phyloP scores from a whole-genome alignment of 768 basidiomycete species.

The Phanerochaete carnosa region DNA sequence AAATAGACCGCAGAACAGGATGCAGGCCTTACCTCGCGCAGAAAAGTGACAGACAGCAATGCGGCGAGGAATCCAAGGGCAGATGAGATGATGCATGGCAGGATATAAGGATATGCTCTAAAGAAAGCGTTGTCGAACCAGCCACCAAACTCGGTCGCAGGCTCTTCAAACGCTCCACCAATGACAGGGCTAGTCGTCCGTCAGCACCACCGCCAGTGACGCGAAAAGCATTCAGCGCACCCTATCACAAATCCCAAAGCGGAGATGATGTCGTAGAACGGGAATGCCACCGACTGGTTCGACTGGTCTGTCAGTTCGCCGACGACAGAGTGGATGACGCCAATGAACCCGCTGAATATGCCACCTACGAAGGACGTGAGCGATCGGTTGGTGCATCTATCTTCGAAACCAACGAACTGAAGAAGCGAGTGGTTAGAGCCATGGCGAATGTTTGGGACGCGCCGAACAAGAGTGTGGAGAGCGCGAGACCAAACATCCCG shows the following conservation, averaged over 20 bases:
- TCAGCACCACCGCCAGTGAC: neutral
- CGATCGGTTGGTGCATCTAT: neutral
- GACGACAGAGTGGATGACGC: conserved; percentile 39
- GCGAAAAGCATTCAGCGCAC: conserved; percentile 29
- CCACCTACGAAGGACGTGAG: conserved; percentile 14
- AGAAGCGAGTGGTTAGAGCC: conserved; percentile 44
- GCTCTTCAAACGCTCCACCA: conserved; percentile 58
- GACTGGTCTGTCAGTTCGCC: conserved; percentile 53
- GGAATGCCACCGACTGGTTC: conserved; percentile 57
- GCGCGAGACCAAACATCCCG: conserved; percentile 45
- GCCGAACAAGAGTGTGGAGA: conserved; percentile 53
- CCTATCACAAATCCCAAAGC: conserved; percentile 57
- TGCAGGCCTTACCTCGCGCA: conserved; percentile 50
- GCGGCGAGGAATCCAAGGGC: conserved; percentile 38
- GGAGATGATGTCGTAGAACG: conserved; percentile 56
- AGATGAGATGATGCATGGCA: conserved; percentile 52
- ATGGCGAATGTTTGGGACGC: conserved; percentile 47
- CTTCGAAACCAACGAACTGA: conserved; percentile 25
- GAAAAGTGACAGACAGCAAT: conserved; percentile 39
- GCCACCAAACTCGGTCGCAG: conserved; percentile 41
- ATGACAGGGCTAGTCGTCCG: conserved; percentile 46
- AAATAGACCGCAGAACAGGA: neutral
- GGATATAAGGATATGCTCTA: conserved; percentile 51
- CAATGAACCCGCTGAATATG: conserved; percentile 23
- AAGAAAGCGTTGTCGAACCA: conserved; percentile 45